Conservation (phyloP, 352 stramenopile genomes). For the Plasmopara muralis region DNA sequence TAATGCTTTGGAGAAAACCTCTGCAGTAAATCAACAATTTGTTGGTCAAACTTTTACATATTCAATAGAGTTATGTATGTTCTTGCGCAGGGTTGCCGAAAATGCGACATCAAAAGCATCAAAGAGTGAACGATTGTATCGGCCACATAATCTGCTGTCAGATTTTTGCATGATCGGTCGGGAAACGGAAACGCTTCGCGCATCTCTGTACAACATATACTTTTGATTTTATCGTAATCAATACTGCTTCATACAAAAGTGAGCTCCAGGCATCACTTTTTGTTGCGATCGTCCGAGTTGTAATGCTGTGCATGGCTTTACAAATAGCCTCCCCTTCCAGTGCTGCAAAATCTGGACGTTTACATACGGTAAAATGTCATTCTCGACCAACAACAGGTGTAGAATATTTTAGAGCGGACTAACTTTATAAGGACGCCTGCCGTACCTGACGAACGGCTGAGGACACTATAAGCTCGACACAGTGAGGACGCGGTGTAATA, state of each 20-base stretch:
- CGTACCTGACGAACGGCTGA: slow-evolving; percentile 63
- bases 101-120: slow-evolving; percentile 76
- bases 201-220: slow-evolving; percentile 57
- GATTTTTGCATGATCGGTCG: slow-evolving; percentile 73
- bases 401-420: slow-evolving; percentile 2
- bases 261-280: slow-evolving; percentile 14
- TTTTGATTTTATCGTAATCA: slow-evolving; percentile 38
- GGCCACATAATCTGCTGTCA: slow-evolving; percentile 75
- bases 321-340: slow-evolving; percentile 17
- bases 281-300: neutral
- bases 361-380: slow-evolving; percentile 40
- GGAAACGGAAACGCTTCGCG: slow-evolving; percentile 67
- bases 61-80: neutral
- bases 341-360: slow-evolving; percentile 38
- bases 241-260: slow-evolving; percentile 10
- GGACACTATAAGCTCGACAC: slow-evolving; percentile 47
- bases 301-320: neutral
- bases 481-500: slow-evolving; percentile 61
- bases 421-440: neutral
- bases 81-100: slow-evolving; percentile 80
- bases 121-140: slow-evolving; percentile 73
- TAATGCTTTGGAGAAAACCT: slow-evolving; percentile 68
- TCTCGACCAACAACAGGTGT: slow-evolving; percentile 38
- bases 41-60: neutral
- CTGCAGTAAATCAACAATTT: slow-evolving; percentile 18